phyloP scores from a whole-genome alignment of 352 stramenopile species.

The Pythium phragmitis region DNA sequence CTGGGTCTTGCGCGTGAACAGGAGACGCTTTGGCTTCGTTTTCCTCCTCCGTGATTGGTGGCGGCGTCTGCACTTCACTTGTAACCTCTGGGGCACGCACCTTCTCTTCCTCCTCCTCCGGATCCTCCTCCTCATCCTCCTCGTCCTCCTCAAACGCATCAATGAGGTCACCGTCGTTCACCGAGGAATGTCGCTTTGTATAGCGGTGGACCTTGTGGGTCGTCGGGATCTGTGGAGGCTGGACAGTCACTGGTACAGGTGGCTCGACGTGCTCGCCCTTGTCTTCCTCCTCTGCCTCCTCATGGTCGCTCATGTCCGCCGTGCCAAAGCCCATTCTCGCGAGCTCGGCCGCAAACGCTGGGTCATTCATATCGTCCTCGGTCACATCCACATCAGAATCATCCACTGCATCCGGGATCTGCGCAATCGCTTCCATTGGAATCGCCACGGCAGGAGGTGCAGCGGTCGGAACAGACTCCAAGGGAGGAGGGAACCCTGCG shows the following conservation, averaged over 20 bases:
- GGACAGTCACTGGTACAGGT: not conserved
- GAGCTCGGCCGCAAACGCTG: slow-evolving; percentile 47
- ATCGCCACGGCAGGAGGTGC: not conserved
- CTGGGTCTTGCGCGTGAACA: not conserved
- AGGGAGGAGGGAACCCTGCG: not conserved
- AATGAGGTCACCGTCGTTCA: slow-evolving; percentile 64
- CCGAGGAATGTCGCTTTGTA: slow-evolving; percentile 11
- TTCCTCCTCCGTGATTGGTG: not conserved
- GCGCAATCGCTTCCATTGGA: not conserved
- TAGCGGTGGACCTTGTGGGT: not conserved
- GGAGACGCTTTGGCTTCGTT: not conserved
- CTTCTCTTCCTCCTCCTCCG: not conserved
- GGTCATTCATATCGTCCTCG: slow-evolving; percentile 58
- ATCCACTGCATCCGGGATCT: slow-evolving; percentile 3
- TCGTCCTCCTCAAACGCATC: slow-evolving; percentile 62
- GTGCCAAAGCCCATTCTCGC: slow-evolving; percentile 37
- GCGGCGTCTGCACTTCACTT: not conserved
- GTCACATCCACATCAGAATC: slow-evolving; percentile 50
- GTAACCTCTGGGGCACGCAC: not conserved
- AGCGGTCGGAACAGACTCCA: not conserved
- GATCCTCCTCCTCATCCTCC: not conserved
- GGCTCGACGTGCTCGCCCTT: not conserved
- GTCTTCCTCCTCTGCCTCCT: not conserved
- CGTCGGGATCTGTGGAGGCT: not conserved
- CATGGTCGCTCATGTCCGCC: not conserved